Percentiles rank a stretch among this genome's conserved stretches.
These are phyloP conservation scores for Penicillium frequentans DNA, from an alignment of 2,329 filamentous ascomycete genomes.

Conservation along the genomic window DNA sequence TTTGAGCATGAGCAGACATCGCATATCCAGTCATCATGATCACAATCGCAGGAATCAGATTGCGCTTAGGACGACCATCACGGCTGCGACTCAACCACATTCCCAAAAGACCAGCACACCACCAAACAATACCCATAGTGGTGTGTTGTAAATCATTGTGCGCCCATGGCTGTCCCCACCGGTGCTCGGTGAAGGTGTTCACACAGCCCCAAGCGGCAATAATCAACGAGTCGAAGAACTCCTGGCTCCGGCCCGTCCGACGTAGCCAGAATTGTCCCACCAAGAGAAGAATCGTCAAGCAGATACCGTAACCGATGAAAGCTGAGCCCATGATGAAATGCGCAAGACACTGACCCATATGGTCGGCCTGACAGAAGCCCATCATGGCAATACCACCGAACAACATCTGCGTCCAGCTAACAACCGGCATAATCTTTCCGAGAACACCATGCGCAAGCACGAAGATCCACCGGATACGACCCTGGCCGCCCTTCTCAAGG, in stretches of 20 bases:
- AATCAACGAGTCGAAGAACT: constrained; percentile 91
- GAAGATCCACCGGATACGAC: constrained; percentile 69
- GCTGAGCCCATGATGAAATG: constrained; percentile 99
- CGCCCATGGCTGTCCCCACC: constrained; percentile 87
- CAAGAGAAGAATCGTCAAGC: constrained; percentile 81
- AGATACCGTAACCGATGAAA: constrained; percentile 89
- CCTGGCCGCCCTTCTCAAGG: constrained; percentile 79
- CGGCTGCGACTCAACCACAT: constrained; percentile 87
- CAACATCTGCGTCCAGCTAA: constrained; percentile 90
- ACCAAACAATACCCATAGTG: constrained; percentile 99
- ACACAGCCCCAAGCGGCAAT: constrained; percentile 96
- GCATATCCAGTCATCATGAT: constrained; percentile 91
- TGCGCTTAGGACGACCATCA: constrained; percentile 82
- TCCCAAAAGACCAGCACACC: constrained; percentile 86
- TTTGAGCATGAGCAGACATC: constrained; percentile 90
- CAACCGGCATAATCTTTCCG: constrained; percentile 82
- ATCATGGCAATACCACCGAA: constrained; percentile 91
- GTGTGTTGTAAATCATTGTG: constrained; percentile 96
- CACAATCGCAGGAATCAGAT: constrained; percentile 89
- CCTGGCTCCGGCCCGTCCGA: constrained; percentile 80
- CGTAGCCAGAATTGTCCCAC: constrained; percentile 87
- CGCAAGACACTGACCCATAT: constrained; percentile 86
- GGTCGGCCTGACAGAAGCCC: constrained; percentile 90
- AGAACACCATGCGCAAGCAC: constrained; percentile 75
- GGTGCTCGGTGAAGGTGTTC: constrained; percentile 97